A percentile compares a stretch with the other conserved stretches of the same genome.
These are phyloP conservation scores for Ehretia macrophylla DNA, from an alignment of 257 asterid genomes.

Conservation along the genomic window DNA sequence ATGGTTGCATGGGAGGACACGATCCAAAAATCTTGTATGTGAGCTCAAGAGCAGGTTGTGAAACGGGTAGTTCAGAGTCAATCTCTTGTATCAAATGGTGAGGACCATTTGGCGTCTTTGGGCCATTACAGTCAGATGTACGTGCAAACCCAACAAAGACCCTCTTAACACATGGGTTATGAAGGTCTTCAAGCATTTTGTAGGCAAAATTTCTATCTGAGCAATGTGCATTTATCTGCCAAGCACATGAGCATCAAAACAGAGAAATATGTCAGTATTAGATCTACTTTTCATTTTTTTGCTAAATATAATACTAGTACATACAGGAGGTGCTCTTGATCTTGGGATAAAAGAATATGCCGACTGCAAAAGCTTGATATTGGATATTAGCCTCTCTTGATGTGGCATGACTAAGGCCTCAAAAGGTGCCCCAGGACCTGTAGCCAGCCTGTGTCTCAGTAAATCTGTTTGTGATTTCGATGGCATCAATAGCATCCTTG, in stretches of 20 bases:
- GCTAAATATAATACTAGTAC: constrained; percentile 20
- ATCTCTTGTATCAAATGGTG: constrained; percentile 90
- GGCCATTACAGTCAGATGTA: constrained; percentile 89
- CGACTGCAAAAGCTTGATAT: constrained; percentile 72
- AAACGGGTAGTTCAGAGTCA: constrained; percentile 71
- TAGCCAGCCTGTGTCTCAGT: constrained; percentile 50
- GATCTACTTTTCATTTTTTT: not conserved
- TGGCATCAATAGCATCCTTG: constrained; percentile 82
- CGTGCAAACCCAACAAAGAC: constrained; percentile 87
- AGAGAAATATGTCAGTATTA: not conserved
- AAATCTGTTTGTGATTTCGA: constrained; percentile 43
- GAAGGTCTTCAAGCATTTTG: constrained; percentile 78
- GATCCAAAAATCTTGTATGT: constrained; percentile 86
- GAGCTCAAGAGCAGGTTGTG: constrained; percentile 87
- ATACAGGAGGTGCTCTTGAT: constrained; percentile 95
- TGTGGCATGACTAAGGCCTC: constrained; percentile 72
- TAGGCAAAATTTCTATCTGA: constrained; percentile 85
- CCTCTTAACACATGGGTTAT: constrained; percentile 95
- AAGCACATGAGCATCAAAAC: constrained; percentile 6
- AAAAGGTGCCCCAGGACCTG: constrained; percentile 70
- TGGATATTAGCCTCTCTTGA: constrained; percentile 71
- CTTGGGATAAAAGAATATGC: constrained; percentile 84
- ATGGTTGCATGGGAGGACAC: constrained; percentile 98
- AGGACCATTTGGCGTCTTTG: constrained; percentile 58
- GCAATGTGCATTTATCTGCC: constrained; percentile 72